A percentile compares a stretch with the other conserved stretches of the same genome.
Evolutionary conservation across 2,329 filamentous ascomycete species (phyloP).

Genomic region (Fusarium globosum): DNA sequence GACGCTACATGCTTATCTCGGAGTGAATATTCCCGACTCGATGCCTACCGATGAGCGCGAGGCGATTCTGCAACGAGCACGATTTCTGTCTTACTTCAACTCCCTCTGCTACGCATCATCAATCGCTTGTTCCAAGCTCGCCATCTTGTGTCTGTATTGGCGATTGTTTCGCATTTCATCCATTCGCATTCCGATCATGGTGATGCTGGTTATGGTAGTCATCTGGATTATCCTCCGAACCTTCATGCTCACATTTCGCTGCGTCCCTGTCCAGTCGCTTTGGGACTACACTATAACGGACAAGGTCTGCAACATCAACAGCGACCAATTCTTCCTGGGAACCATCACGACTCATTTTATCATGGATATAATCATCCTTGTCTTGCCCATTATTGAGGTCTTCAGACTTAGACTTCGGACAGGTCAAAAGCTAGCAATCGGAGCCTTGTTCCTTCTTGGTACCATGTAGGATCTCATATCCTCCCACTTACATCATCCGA

Average conservation of each 20-base stretch:
- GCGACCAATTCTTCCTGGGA: slow-evolving; percentile 47
- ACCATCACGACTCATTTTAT: slow-evolving; percentile 47
- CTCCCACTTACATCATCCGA: fast-evolving
- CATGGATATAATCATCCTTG: slow-evolving; percentile 48
- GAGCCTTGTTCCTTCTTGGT: slow-evolving; percentile 7
- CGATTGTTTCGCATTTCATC: slow-evolving; percentile 44
- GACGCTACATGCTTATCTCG: slow-evolving; percentile 37
- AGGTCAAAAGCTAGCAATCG: slow-evolving; percentile 15
- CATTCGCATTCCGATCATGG: slow-evolving; percentile 44
- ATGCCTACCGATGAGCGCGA: not conserved
- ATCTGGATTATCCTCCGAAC: slow-evolving; percentile 47
- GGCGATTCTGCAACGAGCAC: slow-evolving; percentile 20
- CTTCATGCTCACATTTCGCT: slow-evolving; percentile 50
- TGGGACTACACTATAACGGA: slow-evolving; percentile 47
- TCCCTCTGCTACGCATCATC: slow-evolving; percentile 42
- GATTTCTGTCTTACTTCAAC: slow-evolving; percentile 30
- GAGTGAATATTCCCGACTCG: slow-evolving; percentile 27
- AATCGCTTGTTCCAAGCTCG: slow-evolving; percentile 44
- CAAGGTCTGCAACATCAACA: slow-evolving; percentile 46
- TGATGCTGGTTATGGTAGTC: slow-evolving; percentile 36
- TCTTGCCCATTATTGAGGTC: slow-evolving; percentile 43
- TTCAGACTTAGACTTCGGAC: not conserved
- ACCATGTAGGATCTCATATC: not conserved
- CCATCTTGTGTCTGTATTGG: slow-evolving; percentile 47
- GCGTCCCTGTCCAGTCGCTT: slow-evolving; percentile 48